Base-by-base conservation (phyloP, 768 basidiomycete genomes). In the Serendipita vermifera region DNA sequence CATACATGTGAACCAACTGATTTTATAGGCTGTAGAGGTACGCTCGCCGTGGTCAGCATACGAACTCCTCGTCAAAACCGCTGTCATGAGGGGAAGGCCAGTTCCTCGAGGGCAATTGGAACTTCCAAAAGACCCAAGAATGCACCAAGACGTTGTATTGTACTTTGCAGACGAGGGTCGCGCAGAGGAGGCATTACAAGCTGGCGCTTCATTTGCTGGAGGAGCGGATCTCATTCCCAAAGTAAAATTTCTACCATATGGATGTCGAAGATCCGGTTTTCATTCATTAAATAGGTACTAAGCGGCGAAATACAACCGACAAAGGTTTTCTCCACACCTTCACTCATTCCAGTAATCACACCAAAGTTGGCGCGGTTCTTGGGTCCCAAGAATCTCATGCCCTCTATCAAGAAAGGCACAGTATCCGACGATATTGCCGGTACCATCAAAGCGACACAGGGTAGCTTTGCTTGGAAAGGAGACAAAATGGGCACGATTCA, bases 371-470 rank as follows among this genome's bases (percentile, higher is more conserved):
- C 81, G 67, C 71, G 87, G 71, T 70, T 85, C 68, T 72, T 87
- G 70, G 70, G 94, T 62, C 93, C 91, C 38, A 80, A 88, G 54
- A 94, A 94, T 56, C 71, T 98, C 40, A 96, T 99, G 93, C 96
- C 96, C 9, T 86, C 87, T 5, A 88, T 85, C 59, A 82, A 92
- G 67, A 78, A 92, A 57, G 96, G 96, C 3, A 93, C 93, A 1
- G 94, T 98, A 17, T 88, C 89, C 1, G 87, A 91, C 51, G 89
- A 97, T 58, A 75, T 97, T 38, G 82, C 76, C 13, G 81, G 81
- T 11, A 93, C 86, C 60, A 81, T 99, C 57, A 76, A 79, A 62
- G 79, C 80, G 48, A 77, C 94, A 33, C 78, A 81, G 56, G 89
- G 87, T 11, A 82, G 83, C 3, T 81, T 83, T 41, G 92, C 97